A percentile compares a stretch with the other conserved stretches of the same genome.
Evolutionary conservation across 371 early-diverging fungal species (phyloP).

Genomic region (Capillidium heterosporum): DNA sequence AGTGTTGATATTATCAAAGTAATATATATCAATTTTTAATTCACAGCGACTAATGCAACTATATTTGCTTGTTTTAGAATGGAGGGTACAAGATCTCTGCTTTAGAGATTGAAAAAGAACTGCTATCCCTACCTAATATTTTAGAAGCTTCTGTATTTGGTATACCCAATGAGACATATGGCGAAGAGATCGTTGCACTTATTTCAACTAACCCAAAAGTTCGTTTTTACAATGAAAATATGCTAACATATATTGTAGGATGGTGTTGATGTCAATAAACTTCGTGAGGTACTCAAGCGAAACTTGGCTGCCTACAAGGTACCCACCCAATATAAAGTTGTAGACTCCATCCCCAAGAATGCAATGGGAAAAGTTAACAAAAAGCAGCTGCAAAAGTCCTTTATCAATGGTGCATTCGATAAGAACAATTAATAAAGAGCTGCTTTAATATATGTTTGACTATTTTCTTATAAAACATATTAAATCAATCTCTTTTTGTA

Average conservation of each 20-base stretch:
- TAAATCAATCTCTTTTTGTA: no score
- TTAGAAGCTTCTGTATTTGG: constrained; percentile 61
- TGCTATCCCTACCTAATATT: constrained; percentile 36
- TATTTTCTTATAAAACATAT: no score
- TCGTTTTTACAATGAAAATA: constrained; percentile 10
- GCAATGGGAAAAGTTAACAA: constrained; percentile 84
- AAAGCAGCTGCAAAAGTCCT: constrained; percentile 15
- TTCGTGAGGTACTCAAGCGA: no score
- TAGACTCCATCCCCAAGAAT: constrained; percentile 53
- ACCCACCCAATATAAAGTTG: constrained; percentile 26
- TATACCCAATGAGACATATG: constrained; percentile 53
- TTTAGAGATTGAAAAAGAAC: constrained; percentile 60
- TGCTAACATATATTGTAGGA: no score
- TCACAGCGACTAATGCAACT: not conserved
- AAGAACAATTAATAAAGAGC: no score
- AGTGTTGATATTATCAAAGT: constrained; percentile 72
- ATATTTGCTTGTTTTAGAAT: constrained; percentile 14
- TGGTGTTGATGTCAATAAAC: no score
- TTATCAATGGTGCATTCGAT: no score
- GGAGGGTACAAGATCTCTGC: constrained; percentile 80
- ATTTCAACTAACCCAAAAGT: no score
- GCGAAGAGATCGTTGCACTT: constrained; percentile 52
- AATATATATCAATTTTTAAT: constrained; percentile 4
- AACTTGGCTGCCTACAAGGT: constrained; percentile 55
- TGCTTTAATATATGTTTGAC: no score